phyloP scores from a whole-genome alignment of 345 rosid species.

The Mercurialis annua region DNA sequence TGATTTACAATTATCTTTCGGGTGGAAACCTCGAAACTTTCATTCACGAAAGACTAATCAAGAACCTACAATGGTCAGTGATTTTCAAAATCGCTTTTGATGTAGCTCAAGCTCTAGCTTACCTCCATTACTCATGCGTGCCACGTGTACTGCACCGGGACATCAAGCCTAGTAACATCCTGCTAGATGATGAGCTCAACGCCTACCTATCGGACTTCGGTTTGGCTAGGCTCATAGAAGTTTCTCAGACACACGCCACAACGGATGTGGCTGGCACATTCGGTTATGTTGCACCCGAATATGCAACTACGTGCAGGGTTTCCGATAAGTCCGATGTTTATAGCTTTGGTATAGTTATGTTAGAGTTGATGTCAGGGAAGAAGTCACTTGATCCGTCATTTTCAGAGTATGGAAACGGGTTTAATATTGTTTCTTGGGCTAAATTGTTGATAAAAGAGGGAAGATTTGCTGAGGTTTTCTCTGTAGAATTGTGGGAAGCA shows the following conservation, averaged over 20 bases:
- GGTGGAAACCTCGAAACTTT: conserved; percentile 72
- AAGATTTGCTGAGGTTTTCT: conserved; percentile 44
- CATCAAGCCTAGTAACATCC: conserved; percentile 72
- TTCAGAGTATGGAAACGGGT: conserved; percentile 56
- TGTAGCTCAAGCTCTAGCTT: conserved; percentile 62
- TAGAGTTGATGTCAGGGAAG: conserved; percentile 64
- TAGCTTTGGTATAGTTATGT: conserved; percentile 59
- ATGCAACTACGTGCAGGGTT: conserved; percentile 70
- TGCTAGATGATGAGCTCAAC: conserved; percentile 54
- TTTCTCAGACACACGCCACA: conserved; percentile 67
- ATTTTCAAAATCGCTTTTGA: conserved; percentile 58
- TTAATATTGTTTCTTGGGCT: conserved; percentile 66
- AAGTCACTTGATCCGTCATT: conserved; percentile 68
- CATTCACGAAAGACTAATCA: conserved; percentile 45
- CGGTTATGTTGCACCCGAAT: conserved; percentile 75
- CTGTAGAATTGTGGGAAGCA: conserved; percentile 44
- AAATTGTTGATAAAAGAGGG: conserved; percentile 53
- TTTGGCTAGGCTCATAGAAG: conserved; percentile 62
- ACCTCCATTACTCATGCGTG: conserved; percentile 60
- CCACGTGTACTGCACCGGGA: conserved; percentile 74
- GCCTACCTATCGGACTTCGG: conserved; percentile 75
- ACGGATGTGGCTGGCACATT: conserved; percentile 75
- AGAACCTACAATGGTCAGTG: conserved; percentile 42
- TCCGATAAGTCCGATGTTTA: conserved; percentile 75
- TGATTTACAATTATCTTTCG: conserved; percentile 59